phyloP scores from a whole-genome alignment of 2,329 filamentous ascomycete genomes.

The Madurella mycetomatis region DNA sequence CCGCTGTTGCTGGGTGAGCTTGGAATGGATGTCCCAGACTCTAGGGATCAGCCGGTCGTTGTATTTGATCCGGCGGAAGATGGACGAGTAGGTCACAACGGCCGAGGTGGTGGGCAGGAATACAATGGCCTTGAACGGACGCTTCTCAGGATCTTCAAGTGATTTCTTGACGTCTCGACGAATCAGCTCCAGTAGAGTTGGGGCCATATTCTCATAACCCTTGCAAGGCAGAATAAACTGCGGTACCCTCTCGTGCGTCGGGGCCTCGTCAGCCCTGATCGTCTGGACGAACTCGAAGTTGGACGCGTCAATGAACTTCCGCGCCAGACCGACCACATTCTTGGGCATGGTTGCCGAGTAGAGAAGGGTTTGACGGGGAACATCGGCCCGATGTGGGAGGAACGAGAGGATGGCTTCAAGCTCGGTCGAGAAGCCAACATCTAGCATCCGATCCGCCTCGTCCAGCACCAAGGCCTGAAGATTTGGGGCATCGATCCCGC shows the following conservation, averaged over 20 bases:
- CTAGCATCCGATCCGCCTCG: conserved; percentile 96
- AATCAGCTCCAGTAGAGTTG: conserved; percentile 72
- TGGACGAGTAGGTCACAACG: conserved; percentile 59
- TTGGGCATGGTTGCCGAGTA: conserved; percentile 91
- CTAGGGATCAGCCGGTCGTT: conserved; percentile 38
- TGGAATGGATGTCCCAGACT: conserved; percentile 68
- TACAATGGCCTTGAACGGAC: conserved; percentile 91
- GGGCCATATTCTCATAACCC: conserved; percentile 71
- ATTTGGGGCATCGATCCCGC: conserved; percentile 66
- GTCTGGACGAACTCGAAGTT: conserved; percentile 89
- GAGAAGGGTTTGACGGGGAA: conserved; percentile 82
- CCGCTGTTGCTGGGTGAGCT: conserved; percentile 64
- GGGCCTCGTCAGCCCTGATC: conserved; percentile 73
- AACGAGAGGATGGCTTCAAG: conserved; percentile 55
- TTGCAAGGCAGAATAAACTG: conserved; percentile 67
- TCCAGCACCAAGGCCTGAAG: conserved; percentile 92
- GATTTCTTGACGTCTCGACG: conserved; percentile 50
- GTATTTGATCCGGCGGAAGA: conserved; percentile 49
- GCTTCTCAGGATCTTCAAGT: conserved; percentile 32
- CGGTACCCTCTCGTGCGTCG: conserved; percentile 79
- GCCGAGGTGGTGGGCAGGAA: conserved; percentile 80
- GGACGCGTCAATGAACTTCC: conserved; percentile 67
- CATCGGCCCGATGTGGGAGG: conserved; percentile 59
- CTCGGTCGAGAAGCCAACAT: conserved; percentile 76
- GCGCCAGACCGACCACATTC: conserved; percentile 76